These are phyloP conservation scores for Houttuynia cordata DNA, from an alignment of 164 flowering plant genomes.

Conservation along the genomic window DNA sequence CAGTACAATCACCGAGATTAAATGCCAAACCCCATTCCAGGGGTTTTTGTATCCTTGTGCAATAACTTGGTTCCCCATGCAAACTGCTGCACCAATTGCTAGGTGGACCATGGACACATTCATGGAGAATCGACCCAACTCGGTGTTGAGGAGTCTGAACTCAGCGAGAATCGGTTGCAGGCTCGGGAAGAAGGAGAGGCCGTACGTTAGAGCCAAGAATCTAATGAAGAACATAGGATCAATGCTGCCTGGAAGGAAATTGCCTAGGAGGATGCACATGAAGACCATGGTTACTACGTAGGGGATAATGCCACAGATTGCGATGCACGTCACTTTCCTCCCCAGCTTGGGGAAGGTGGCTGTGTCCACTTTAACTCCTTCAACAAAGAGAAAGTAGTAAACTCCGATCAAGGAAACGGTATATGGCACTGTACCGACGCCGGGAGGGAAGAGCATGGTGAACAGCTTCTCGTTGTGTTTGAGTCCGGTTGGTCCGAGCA, in stretches of 20 bases:
- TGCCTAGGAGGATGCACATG: not conserved
- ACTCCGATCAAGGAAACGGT: slow-evolving; percentile 34
- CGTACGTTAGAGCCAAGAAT: slow-evolving; percentile 11
- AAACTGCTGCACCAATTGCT: slow-evolving; percentile 3
- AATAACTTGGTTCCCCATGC: not conserved
- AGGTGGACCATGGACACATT: slow-evolving; percentile 23
- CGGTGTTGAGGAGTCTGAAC: slow-evolving; percentile 49
- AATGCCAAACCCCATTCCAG: slow-evolving; percentile 6
- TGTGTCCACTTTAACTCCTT: slow-evolving; percentile 45
- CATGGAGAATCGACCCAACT: slow-evolving; percentile 42
- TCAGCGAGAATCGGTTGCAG: slow-evolving; percentile 36
- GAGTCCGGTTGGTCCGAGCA: slow-evolving; percentile 48
- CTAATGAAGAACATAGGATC: slow-evolving; percentile 5
- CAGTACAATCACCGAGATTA: slow-evolving; percentile 15
- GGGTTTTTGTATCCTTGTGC: not conserved
- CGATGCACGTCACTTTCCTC: slow-evolving; percentile 24
- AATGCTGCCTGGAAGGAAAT: slow-evolving; percentile 9
- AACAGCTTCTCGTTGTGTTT: slow-evolving; percentile 14
- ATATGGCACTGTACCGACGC: slow-evolving; percentile 11
- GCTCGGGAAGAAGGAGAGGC: slow-evolving; percentile 27
- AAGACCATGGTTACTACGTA: not conserved
- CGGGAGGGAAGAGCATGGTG: slow-evolving; percentile 31
- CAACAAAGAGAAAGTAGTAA: slow-evolving; percentile 36
- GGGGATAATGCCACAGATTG: slow-evolving; percentile 7
- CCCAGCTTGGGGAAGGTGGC: slow-evolving; percentile 11